A percentile compares a stretch with the other conserved stretches of the same genome.
Conservation (phyloP, 371 early-diverging fungal species). For the Mucor saturninus region DNA sequence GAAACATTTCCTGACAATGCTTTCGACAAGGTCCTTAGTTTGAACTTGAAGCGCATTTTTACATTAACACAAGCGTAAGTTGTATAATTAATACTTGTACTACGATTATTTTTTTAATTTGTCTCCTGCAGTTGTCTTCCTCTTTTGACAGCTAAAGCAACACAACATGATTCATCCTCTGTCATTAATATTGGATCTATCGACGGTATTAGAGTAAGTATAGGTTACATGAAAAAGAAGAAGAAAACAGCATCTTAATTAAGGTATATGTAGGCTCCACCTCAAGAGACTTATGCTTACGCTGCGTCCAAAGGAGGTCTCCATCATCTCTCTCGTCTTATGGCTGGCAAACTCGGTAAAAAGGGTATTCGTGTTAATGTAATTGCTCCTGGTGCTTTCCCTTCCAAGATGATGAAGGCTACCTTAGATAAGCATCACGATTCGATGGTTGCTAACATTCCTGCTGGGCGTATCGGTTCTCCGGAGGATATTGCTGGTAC, state of each 20-base stretch:
- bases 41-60: conserved; percentile 85
- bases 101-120: too few relatives aligned
- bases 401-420: conserved; percentile 85
- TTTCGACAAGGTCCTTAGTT: conserved; percentile 77
- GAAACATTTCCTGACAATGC: conserved; percentile 67
- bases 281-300: conserved; percentile 71
- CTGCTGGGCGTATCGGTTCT: conserved; percentile 76
- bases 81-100: too few relatives aligned
- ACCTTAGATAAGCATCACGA: conserved; percentile 67
- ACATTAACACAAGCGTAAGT: conserved; percentile 76
- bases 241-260: too few relatives aligned
- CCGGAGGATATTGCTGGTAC: conserved; percentile 88
- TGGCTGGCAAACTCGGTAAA: conserved; percentile 66
- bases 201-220: conserved; percentile 63
- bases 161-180: conserved; percentile 41
- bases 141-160: conserved; percentile 66
- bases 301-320: conserved; percentile 80
- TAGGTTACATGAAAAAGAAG: too few relatives aligned
- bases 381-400: conserved; percentile 89
- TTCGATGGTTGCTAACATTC: conserved; percentile 59
- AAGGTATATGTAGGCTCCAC: conserved; percentile 33
- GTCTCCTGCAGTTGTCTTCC: conserved; percentile 58
- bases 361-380: conserved; percentile 79
- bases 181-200: conserved; percentile 75
- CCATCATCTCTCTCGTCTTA: conserved; percentile 70